Percentiles rank a stretch among this genome's conserved stretches.
These are phyloP conservation scores for Rutidosis leptorrhynchoides DNA, from an alignment of 129 eudicot species.

Conservation along the genomic window DNA sequence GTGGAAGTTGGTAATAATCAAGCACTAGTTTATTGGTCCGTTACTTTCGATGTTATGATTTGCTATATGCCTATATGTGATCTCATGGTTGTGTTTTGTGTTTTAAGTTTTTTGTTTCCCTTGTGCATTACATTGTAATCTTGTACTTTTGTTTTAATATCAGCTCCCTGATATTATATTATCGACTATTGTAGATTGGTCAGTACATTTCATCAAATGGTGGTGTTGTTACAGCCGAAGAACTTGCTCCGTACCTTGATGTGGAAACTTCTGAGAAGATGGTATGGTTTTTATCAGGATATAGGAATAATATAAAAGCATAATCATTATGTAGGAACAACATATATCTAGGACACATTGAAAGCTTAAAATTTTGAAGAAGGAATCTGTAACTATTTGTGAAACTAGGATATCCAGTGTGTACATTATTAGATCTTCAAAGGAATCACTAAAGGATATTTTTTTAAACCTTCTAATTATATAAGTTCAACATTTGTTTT, in stretches of 20 bases:
- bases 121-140: neutral
- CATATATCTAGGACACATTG: neutral
- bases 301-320: neutral
- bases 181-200: slow-evolving; percentile 63
- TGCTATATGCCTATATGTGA: slow-evolving; percentile 22
- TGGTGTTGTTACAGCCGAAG: slow-evolving; percentile 96
- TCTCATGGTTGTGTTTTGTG: slow-evolving; percentile 19
- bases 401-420: neutral
- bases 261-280: slow-evolving; percentile 51
- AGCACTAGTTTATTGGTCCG: slow-evolving; percentile 81
- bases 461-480: neutral
- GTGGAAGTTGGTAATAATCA: slow-evolving; percentile 99
- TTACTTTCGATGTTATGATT: slow-evolving; percentile 43
- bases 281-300: slow-evolving; percentile 36
- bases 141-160: neutral
- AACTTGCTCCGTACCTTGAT: slow-evolving; percentile 99
- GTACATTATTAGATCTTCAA: neutral
- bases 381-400: slow-evolving; percentile 4
- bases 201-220: slow-evolving; percentile 80
- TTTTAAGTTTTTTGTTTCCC: neutral
- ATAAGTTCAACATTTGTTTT: neutral
- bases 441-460: no score
- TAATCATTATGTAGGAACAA: neutral
- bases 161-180: neutral
- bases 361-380: neutral